A percentile compares a stretch with the other conserved stretches of the same genome.
These are phyloP conservation scores for Vitis hybrid DNA, from an alignment of 177 flowering plant genomes.

Conservation along the genomic window DNA sequence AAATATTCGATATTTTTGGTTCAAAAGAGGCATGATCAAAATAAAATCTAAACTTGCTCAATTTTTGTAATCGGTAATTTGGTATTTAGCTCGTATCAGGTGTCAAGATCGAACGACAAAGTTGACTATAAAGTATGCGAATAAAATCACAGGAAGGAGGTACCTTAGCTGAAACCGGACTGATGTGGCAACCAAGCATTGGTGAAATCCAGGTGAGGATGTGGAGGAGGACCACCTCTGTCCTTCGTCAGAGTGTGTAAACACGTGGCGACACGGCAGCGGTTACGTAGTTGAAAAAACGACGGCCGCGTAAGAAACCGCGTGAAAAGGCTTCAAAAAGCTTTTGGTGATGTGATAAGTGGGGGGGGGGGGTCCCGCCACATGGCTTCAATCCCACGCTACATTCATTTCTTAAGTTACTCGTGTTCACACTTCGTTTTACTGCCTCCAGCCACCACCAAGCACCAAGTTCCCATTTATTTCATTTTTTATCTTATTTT, in stretches of 20 bases:
- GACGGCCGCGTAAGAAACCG: background rate
- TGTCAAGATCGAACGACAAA: too few species aligned
- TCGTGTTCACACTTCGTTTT: too few species aligned
- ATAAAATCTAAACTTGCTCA: too few species aligned
- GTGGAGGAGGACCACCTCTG: background rate
- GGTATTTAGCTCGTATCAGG: too few species aligned
- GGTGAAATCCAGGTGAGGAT: background rate
- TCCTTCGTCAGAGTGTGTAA: background rate
- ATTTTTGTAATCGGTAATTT: too few species aligned
- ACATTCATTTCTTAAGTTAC: too few species aligned
- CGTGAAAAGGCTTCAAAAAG: background rate
- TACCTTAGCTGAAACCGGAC: background rate
- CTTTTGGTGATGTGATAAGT: background rate
- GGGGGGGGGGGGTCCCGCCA: background rate
- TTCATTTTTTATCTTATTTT: background rate
- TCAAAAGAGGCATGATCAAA: too few species aligned
- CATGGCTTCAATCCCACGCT: background rate
- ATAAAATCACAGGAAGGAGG: too few species aligned
- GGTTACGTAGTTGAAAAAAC: background rate
- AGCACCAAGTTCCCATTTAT: background rate
- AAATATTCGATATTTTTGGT: too few species aligned
- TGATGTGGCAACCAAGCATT: background rate
- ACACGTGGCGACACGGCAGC: slow-evolving; percentile 1
- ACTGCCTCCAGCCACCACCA: too few species aligned
- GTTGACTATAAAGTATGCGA: too few species aligned